These are phyloP conservation scores for Dimargaris xerosporica DNA, from an alignment of 192 early-diverging fungal genomes.

Conservation along the genomic window DNA sequence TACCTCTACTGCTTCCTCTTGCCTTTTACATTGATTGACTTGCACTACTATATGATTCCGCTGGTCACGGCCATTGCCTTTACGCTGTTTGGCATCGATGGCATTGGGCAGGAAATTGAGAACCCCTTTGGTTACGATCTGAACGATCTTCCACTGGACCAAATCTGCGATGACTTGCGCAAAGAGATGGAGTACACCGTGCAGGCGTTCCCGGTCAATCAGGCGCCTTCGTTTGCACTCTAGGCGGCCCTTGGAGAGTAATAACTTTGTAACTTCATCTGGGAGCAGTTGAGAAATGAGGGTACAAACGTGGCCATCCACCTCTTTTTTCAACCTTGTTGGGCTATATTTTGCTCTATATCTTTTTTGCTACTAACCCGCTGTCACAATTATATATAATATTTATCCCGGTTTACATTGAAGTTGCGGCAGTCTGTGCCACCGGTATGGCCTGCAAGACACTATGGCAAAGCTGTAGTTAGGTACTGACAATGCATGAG, in stretches of 20 bases:
- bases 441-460: too few species aligned
- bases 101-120: constrained; percentile 80
- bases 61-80: constrained; percentile 52
- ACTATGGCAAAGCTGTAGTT: too few species aligned
- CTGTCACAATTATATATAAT: too few species aligned
- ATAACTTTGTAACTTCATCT: too few species aligned
- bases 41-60: constrained; percentile 38
- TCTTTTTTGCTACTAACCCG: too few species aligned
- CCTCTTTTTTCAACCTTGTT: too few species aligned
- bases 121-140: constrained; percentile 78
- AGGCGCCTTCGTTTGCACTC: not conserved
- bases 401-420: too few species aligned
- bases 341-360: too few species aligned
- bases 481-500: too few species aligned
- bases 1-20: constrained; percentile 57
- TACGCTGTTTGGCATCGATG: constrained; percentile 68
- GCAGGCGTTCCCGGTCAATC: not conserved
- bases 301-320: too few species aligned
- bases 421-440: too few species aligned
- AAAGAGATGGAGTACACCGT: constrained; percentile 38
- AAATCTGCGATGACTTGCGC: constrained; percentile 37
- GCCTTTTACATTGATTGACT: constrained; percentile 63
- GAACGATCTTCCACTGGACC: constrained; percentile 51
- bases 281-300: too few species aligned
- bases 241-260: not conserved